Evolutionary conservation across 805 yeast genomes (phyloP), one percentile per base, ranked within the genome.

Genomic region (Candida ascalaphidarum): DNA sequence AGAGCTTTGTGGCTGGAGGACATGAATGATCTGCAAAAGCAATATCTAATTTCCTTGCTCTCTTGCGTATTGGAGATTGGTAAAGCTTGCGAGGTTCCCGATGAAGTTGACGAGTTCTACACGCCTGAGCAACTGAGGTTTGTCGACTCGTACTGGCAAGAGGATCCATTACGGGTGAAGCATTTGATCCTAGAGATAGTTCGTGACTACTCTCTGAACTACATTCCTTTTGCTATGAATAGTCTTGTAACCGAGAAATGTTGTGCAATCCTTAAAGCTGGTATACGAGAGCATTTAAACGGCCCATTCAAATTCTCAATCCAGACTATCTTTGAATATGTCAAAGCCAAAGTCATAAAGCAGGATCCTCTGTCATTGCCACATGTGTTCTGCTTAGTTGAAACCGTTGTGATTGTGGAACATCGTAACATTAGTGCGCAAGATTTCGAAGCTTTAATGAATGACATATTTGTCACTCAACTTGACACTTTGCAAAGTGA

Each of bases 61-160:
- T 55, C 70, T 10, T 81, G 85, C 43, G 49, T 85, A 0, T 65
- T 66, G n/a, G 82, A 79, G 29, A 57, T 84, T 3, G 92, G 85
- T 0, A 78, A 76, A 31, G 84, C 86, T 0, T 50, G 80, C 43
- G 71, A 72, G 27, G 50, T 69, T 2, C 77, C 83, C 0, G 84
- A 77, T 16, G 66, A 59, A 14, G 55, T 59, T 2, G 65, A 59
- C 23, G 68, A 61, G 8, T 51, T 52, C 14, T 55, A 51, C 23
- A 55, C 56, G 14, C 41, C 37, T 6, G 58, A 52, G 11, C 63
- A 65, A 27, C 34, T 46, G 14, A 52, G 50, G 15, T 22, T 29
- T 4, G 34, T 34, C 12, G 39, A 46, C 26, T 41, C 43, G 13
- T 73, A 59, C 41, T 75, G 83, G 81, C 23, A 32, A 0, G 34